These are phyloP conservation scores for Heterobasidion annosum DNA, from an alignment of 1,284 basidiomycete species.

Conservation along the genomic window DNA sequence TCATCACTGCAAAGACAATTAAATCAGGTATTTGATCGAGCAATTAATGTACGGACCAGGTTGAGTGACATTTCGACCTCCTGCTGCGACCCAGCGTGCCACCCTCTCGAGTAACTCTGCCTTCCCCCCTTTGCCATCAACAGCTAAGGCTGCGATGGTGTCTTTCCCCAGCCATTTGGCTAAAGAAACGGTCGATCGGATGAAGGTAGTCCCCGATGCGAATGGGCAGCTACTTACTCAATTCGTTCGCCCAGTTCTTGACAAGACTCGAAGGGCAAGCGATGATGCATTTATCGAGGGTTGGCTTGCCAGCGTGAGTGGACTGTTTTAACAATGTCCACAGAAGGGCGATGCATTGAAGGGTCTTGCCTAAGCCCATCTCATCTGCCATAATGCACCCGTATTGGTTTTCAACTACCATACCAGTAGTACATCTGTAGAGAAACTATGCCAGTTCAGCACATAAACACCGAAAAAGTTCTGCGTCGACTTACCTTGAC, in stretches of 20 bases:
- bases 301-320: constrained; percentile 75
- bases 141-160: constrained; percentile 70
- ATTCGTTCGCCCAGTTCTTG: constrained; percentile 98
- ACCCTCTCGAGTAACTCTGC: constrained; percentile 74
- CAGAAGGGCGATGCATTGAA: constrained; percentile 94
- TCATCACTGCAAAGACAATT: constrained; percentile 69
- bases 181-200: constrained; percentile 19
- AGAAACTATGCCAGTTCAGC: constrained; percentile 57
- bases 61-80: constrained; percentile 80
- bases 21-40: neutral
- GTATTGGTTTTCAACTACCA: constrained; percentile 87
- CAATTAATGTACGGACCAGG: constrained; percentile 52
- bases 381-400: constrained; percentile 99
- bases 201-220: neutral
- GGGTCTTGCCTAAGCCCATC: constrained; percentile 95
- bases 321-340: constrained; percentile 99
- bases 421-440: constrained; percentile 91
- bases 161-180: constrained; percentile 92
- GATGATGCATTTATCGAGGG: constrained; percentile 97
- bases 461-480: constrained; percentile 3
- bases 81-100: constrained; percentile 79
- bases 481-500: constrained; percentile 67
- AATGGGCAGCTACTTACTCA: constrained; percentile 42
- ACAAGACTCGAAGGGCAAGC: constrained; percentile 96
- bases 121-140: constrained; percentile 88